A percentile compares a stretch with the other conserved stretches of the same genome.
Evolutionary conservation across 2,329 filamentous ascomycete species (phyloP).

Genomic region (Aspergillus fijiensis): DNA sequence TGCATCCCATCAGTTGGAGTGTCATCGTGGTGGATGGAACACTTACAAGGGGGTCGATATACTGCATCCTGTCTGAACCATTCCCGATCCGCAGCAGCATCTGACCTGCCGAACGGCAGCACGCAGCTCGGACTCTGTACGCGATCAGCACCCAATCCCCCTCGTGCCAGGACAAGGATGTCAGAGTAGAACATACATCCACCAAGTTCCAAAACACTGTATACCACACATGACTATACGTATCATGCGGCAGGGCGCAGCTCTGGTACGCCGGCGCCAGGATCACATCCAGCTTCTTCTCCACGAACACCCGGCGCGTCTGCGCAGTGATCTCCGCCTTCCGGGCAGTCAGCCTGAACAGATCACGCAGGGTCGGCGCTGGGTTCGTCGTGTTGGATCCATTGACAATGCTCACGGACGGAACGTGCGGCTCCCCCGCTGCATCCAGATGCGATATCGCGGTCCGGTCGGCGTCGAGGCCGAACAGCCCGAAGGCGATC

Average conservation of each 20-base stretch:
- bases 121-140: slow-evolving; percentile 23
- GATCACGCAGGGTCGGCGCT: slow-evolving; percentile 19
- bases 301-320: slow-evolving; percentile 19
- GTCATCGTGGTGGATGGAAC: no score
- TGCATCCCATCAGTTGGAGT: not conserved
- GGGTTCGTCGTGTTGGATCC: slow-evolving; percentile 6
- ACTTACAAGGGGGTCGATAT: slow-evolving; percentile 24
- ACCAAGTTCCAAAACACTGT: slow-evolving; percentile 24
- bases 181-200: slow-evolving; percentile 20
- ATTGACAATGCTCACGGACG: slow-evolving; percentile 19
- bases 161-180: not conserved
- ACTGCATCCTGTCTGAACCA: slow-evolving; percentile 19
- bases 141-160: not conserved
- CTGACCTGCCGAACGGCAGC: slow-evolving; percentile 21
- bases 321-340: slow-evolving; percentile 13
- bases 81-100: slow-evolving; percentile 17
- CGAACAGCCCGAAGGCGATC: slow-evolving; percentile 22
- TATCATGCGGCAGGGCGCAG: slow-evolving; percentile 24
- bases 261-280: slow-evolving; percentile 25
- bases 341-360: slow-evolving; percentile 21
- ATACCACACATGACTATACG: slow-evolving; percentile 22
- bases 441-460: slow-evolving; percentile 17
- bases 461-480: slow-evolving; percentile 23
- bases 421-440: slow-evolving; percentile 21
- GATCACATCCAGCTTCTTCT: slow-evolving; percentile 24